Base-by-base conservation (phyloP, 257 asterid species). In the Fraxinus anomala region DNA sequence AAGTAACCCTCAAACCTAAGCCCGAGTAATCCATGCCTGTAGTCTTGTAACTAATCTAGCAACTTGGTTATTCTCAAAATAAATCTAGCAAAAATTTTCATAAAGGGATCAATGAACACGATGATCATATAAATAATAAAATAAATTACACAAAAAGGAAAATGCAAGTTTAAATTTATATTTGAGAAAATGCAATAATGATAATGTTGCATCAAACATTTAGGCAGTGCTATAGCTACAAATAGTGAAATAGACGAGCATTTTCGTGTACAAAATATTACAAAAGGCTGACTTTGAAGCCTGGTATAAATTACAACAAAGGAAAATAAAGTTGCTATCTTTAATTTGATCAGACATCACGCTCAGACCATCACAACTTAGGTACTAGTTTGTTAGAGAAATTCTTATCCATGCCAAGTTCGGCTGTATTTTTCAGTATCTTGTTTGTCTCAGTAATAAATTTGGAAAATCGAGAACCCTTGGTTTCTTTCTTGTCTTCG, bases 401-500 rank as follows among this genome's bases (percentile, higher is more conserved):
- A 72, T 76, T 79, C 81, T 84, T 82, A 9, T 68, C 78, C 79
- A 83, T 81, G 68, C 89, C 91, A 72, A 76, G 89, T 70, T 82
- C 91, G 14, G 76, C 56, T 39, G 78, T 74, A 23, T 79, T 86
- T 83, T 89, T 89, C 82, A 91, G 79, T 81, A 89, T 74, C 73
- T 86, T 89, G 5, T 76, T 82, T 73, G 92, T 84, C n/a, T 92
- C 99, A 1, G 97, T 88, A 7, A 95, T 87, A 69, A 95, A 95
- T 82, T 93, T 91, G 73, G 98, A 94, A 74, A 95, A 95, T 61
- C 94, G 96, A 79, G 97, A 90, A 68, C 99, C 99, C 81, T 91
- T 95, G 5, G 72, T 40, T 23, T 86, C 92, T 75, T 89, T 84
- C 12, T 84, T 72, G 67, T 87, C 94, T 68, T 85, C 92, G 47